Percentiles rank a stretch among this genome's conserved stretches.
phyloP scores from a whole-genome alignment of 805 yeast genomes.

The Priceomyces fermenticarens region DNA sequence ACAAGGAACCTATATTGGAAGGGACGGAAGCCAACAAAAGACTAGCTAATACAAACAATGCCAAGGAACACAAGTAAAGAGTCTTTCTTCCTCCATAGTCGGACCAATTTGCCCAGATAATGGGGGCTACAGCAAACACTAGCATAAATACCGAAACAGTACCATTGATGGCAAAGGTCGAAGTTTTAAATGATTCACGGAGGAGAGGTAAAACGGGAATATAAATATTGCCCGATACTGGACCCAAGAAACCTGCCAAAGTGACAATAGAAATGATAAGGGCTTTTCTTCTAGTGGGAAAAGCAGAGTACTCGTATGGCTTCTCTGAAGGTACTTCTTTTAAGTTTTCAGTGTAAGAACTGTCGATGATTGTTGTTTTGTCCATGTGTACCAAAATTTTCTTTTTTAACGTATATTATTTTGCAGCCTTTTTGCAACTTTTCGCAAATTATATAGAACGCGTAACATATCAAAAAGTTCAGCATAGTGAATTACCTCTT shows the following conservation, averaged over 20 bases:
- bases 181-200: slow-evolving; percentile 37
- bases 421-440: too few relatives aligned
- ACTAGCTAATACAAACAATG: slow-evolving; percentile 25
- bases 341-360: too few relatives aligned
- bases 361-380: too few relatives aligned
- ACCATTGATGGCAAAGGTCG: slow-evolving; percentile 46
- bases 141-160: slow-evolving; percentile 59
- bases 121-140: slow-evolving; percentile 53
- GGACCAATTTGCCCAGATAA: slow-evolving; percentile 55
- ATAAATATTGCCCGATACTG: slow-evolving; percentile 55
- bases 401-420: too few relatives aligned
- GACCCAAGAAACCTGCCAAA: slow-evolving; percentile 52
- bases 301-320: slow-evolving; percentile 25
- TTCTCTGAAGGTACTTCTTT: background rate
- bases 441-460: too few relatives aligned
- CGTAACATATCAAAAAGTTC: too few relatives aligned
- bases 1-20: slow-evolving; percentile 25
- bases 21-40: slow-evolving; percentile 29
- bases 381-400: too few relatives aligned
- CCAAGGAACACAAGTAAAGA: slow-evolving; percentile 23
- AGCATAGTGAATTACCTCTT: too few relatives aligned
- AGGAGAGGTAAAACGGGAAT: slow-evolving; percentile 51
- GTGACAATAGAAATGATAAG: slow-evolving; percentile 41
- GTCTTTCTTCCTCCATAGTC: slow-evolving; percentile 49
- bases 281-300: slow-evolving; percentile 25